Evolutionary conservation across 2,329 filamentous ascomycete species (phyloP), one percentile per base, ranked within the genome.

Genomic region (Colletotrichum sp.): DNA sequence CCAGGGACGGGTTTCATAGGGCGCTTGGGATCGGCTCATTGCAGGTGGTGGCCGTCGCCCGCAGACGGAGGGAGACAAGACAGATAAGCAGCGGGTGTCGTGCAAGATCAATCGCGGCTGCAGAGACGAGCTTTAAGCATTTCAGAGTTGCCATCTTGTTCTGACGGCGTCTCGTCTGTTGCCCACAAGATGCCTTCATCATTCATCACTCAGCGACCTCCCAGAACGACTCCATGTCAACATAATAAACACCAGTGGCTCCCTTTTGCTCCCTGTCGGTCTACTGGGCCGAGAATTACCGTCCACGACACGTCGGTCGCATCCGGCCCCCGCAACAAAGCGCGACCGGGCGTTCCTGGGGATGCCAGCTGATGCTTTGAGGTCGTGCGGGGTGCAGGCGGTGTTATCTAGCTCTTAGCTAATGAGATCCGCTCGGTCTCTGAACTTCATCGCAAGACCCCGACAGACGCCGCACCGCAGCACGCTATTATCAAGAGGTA

Each of bases 21-120:
- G 52, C 73, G 73, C 73, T 75, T 75, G 63, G 39, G 59, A 65
- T 72, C 73, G 73, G 73, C 73, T 75, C 73, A 75, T 26, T 52
- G 68, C 60, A 75, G 34, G 13, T 36, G 22, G 28, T 34, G 48
- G 26, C 36, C 28, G n/a, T 63, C 55, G 22, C 59, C 59, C 32
- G 59, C 59, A 22, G 44, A 13, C 44, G n/a, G 44, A 22, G 10
- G 13, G 48, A 72, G 65, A 69, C 62, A 48, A 75, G n/a, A 7
- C 63, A 72, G 65, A 69, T 68, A 60, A 75, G 60, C 30, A 63
- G 59, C 59, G 59, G 59, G 59, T 34, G 22, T n/a, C 10, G 36
- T 65, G 6, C 16, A 39, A 34, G 39, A 71, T 22, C 12, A 63
- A 12, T 63, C 32, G 30, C 3, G n/a, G 44, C 44, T 52, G 44